Percentiles rank a stretch among this genome's conserved stretches.
These are phyloP conservation scores for Massarina eburnea DNA, from an alignment of 2,329 filamentous ascomycete genomes.

Conservation along the genomic window DNA sequence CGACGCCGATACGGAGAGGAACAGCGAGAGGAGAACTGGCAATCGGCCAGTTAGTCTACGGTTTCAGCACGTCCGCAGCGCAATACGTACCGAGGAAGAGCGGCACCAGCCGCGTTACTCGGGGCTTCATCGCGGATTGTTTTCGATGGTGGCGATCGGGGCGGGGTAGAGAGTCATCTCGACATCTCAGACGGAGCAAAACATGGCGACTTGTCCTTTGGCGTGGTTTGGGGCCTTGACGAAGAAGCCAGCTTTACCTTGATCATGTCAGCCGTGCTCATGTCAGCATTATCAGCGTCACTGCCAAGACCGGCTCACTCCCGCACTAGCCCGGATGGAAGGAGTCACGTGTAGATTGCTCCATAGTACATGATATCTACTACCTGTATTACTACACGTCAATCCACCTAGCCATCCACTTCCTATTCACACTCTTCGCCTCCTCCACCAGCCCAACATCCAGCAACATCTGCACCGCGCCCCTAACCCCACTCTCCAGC, in stretches of 20 bases:
- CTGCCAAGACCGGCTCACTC: not conserved
- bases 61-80: conserved; percentile 5
- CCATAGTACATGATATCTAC: no score
- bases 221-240: conserved; percentile 17
- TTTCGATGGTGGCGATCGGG: conserved; percentile 13
- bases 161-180: conserved; percentile 31
- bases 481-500: no score
- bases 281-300: not conserved
- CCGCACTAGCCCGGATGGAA: no score
- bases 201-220: conserved; percentile 14
- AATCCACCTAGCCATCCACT: no score
- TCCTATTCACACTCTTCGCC: no score
- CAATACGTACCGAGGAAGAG: conserved; percentile 34
- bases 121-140: conserved; percentile 36
- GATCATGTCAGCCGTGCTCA: no score
- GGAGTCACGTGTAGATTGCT: no score
- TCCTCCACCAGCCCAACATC: no score
- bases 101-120: conserved; percentile 39
- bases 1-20: conserved; percentile 28
- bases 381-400: no score
- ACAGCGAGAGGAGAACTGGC: conserved; percentile 36
- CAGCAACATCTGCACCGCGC: no score
- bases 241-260: conserved; percentile 40
- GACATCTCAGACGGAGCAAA: conserved; percentile 22
- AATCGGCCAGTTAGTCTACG: conserved; percentile 21